Conservation (phyloP, 176 grass and related monocot species). For the Hyparrhenia diplandra region DNA sequence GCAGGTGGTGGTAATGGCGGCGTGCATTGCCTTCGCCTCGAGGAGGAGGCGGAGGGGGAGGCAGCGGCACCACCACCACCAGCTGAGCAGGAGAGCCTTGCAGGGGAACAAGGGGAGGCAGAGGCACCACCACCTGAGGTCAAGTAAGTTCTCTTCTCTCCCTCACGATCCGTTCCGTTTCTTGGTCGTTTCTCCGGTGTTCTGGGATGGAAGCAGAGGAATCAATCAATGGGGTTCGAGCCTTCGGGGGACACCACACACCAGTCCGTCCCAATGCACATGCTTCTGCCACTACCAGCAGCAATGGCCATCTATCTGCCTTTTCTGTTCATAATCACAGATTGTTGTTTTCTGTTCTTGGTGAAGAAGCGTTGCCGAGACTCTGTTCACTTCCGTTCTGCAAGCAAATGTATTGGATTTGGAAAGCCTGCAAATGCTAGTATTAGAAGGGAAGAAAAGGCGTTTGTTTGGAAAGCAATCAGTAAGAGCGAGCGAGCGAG, state of each 20-base stretch:
- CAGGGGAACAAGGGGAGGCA: not conserved
- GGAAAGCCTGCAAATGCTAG: not conserved
- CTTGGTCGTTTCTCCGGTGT: not conserved
- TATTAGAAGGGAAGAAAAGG: not conserved
- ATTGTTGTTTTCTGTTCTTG: slow-evolving; percentile 1
- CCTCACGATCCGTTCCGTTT: not conserved
- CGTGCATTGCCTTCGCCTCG: slow-evolving; percentile 39
- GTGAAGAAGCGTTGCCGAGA: not conserved
- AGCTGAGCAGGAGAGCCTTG: not conserved
- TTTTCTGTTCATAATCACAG: not conserved
- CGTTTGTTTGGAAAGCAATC: not conserved
- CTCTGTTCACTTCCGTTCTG: not conserved
- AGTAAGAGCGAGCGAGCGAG: not conserved
- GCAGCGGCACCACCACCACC: too few relatives aligned
- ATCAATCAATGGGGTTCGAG: not conserved
- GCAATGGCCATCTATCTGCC: not conserved
- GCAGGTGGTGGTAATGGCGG: not conserved
- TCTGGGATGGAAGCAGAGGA: not conserved
- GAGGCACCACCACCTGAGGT: slow-evolving; percentile 29
- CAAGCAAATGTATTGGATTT: not conserved
- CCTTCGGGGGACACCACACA: too few relatives aligned
- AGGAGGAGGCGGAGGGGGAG: not conserved
- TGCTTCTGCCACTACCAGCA: not conserved
- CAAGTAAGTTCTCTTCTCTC: slow-evolving; percentile 48
- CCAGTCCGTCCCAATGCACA: not conserved